Evolutionary conservation across 805 yeast species (phyloP).

Genomic region (Brettanomyces nanus): DNA sequence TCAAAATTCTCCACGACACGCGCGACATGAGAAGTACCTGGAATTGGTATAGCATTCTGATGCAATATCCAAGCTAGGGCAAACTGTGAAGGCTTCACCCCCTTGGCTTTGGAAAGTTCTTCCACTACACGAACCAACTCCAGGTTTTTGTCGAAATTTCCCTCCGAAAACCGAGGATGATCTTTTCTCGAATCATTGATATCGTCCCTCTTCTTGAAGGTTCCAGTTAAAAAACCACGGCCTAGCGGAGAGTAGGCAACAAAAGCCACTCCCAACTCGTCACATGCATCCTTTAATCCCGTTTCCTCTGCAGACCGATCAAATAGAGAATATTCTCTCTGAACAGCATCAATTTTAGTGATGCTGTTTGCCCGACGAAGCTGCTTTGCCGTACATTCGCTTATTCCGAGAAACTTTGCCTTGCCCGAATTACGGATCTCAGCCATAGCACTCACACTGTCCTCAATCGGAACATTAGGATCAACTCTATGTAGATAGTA

Average conservation of each 20-base stretch:
- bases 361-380: not conserved
- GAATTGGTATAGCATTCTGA: not conserved
- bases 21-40: not conserved
- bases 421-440: slow-evolving; percentile 39
- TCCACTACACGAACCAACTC: not conserved
- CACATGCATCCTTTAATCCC: not conserved
- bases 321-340: not conserved
- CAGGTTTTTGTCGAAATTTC: not conserved
- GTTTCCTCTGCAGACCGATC: not conserved
- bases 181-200: not conserved
- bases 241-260: not conserved
- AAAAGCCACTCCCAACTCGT: not conserved
- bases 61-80: not conserved
- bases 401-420: slow-evolving; percentile 10
- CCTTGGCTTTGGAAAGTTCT: not conserved
- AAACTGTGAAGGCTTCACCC: not conserved
- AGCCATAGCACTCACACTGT: slow-evolving; percentile 48
- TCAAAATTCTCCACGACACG: not conserved
- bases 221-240: not conserved
- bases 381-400: not conserved
- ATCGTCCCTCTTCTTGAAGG: not conserved
- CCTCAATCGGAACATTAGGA: slow-evolving; percentile 37
- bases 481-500: slow-evolving; percentile 52
- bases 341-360: not conserved
- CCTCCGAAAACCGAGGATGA: not conserved